These are phyloP conservation scores for Casuarina equisetifolia DNA, from an alignment of 306 rosid genomes.

Conservation along the genomic window DNA sequence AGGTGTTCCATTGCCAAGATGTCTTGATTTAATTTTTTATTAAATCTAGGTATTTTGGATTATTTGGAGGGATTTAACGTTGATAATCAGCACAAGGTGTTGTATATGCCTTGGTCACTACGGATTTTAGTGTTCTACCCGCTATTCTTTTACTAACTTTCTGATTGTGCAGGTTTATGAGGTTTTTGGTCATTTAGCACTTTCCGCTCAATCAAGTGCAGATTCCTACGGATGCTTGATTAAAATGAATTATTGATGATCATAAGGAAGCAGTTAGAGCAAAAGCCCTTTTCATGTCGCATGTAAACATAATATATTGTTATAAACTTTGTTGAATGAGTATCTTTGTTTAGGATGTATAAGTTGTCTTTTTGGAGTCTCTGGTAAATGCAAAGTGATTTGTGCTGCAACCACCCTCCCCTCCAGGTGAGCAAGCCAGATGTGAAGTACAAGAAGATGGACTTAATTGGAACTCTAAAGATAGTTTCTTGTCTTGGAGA, in stretches of 20 bases:
- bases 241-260: conserved; percentile 44
- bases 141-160: conserved; percentile 15
- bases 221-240: conserved; percentile 34
- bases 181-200: conserved; percentile 42
- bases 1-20: not conserved
- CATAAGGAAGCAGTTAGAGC: conserved; percentile 40
- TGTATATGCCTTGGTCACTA: not conserved
- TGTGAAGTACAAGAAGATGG: conserved; percentile 42
- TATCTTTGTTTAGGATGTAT: conserved; percentile 5
- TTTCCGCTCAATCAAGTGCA: conserved; percentile 30
- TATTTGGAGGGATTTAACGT: conserved; percentile 44
- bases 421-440: conserved; percentile 40
- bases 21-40: conserved; percentile 15
- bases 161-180: conserved; percentile 36
- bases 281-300: not conserved
- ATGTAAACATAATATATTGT: not conserved
- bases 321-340: not conserved
- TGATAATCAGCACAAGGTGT: conserved; percentile 46
- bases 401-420: conserved; percentile 1
- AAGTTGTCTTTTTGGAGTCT: not conserved
- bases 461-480: conserved; percentile 42
- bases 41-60: conserved; percentile 38
- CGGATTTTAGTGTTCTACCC: not conserved
- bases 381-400: not conserved
- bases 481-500: conserved; percentile 41